Evolutionary conservation across 1,139 yeast species (phyloP), one percentile per base, ranked within the genome.

Genomic region (Geotrichum phurueaensis): DNA sequence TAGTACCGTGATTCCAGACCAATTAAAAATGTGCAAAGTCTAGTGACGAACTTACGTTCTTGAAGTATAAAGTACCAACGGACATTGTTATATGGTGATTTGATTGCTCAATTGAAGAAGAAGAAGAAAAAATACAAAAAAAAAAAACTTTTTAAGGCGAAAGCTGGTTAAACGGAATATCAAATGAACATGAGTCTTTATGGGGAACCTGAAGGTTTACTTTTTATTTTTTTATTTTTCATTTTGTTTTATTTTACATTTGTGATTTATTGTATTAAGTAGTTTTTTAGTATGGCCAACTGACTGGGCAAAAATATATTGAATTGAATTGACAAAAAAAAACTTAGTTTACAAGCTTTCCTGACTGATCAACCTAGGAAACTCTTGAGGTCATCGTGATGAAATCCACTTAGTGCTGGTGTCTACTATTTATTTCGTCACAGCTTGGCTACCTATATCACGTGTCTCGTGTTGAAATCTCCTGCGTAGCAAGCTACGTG

Each of bases 1-100:
- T 13, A 43, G 22, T 6, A 22, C n/a, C 4, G 27, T n/a, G 20
- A 15, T 31, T 31, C 22, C n/a, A 9, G 18, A 23, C 5, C 5
- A 45, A 43, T n/a, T n/a, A 43, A 43, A n/a, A 18, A 43, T 10
- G 20, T n/a, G n/a, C n/a, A n/a, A n/a, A n/a, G n/a, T 43, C 47
- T 18, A 43, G 6, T 43, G 10, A 47, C 12, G 22, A 47, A n/a
- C 50, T 47, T 64, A 67, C 71, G 58, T 62, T 58, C 58, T 62
- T 62, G 49, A 67, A 63, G 66, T 67, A 72, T 48, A 74, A 63
- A 63, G 73, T 73, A 62, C 76, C 77, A 62, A 69, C 65, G 47
- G 75, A 66, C 75, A 71, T 72, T 57, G 31, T 63, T 54, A 36
- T 52, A 36, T 43, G 45, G 56, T 50, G 29, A 25, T 56, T 29